Conservation (phyloP, 1,284 basidiomycete species). For the Marasmius tenuissimus region DNA sequence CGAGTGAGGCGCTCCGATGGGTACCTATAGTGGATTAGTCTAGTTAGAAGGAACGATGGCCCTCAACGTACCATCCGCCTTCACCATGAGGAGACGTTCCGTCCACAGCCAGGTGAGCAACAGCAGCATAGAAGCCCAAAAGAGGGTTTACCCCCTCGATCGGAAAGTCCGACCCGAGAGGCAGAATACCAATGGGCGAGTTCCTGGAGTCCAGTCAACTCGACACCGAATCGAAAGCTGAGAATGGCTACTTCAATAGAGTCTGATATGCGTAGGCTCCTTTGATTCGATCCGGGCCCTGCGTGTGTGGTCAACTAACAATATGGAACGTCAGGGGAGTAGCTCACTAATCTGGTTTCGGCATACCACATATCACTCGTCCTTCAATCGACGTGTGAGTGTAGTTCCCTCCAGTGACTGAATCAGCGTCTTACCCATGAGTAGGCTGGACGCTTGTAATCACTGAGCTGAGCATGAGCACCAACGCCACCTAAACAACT, state of each 20-base stretch:
- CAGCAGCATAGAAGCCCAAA: conserved; percentile 85
- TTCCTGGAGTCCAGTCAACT: not conserved
- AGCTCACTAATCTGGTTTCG: conserved; percentile 68
- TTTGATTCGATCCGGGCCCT: conserved; percentile 79
- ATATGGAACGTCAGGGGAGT: not conserved
- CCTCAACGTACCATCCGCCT: conserved; percentile 68
- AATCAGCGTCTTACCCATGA: conserved; percentile 62
- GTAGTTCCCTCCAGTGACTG: not conserved
- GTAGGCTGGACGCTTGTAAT: conserved; percentile 94
- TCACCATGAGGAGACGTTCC: conserved; percentile 81
- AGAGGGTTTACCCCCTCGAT: conserved; percentile 80
- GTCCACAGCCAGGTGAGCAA: conserved; percentile 65
- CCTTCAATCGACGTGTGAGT: conserved; percentile 28
- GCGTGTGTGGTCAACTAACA: not conserved
- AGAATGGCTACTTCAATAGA: conserved; percentile 58
- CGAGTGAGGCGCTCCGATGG: conserved; percentile 72
- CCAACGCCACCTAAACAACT: not conserved
- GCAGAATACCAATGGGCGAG: not conserved
- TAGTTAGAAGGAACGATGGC: not conserved
- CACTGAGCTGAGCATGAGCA: conserved; percentile 44
- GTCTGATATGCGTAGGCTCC: conserved; percentile 89
- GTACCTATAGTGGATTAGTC: conserved; percentile 50
- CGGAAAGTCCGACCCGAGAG: conserved; percentile 17
- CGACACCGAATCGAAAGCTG: not conserved
- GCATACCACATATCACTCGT: conserved; percentile 94